Percentiles rank a stretch among this genome's conserved stretches.
These are phyloP conservation scores for Brassica incana DNA, from an alignment of 345 rosid species.

Conservation along the genomic window DNA sequence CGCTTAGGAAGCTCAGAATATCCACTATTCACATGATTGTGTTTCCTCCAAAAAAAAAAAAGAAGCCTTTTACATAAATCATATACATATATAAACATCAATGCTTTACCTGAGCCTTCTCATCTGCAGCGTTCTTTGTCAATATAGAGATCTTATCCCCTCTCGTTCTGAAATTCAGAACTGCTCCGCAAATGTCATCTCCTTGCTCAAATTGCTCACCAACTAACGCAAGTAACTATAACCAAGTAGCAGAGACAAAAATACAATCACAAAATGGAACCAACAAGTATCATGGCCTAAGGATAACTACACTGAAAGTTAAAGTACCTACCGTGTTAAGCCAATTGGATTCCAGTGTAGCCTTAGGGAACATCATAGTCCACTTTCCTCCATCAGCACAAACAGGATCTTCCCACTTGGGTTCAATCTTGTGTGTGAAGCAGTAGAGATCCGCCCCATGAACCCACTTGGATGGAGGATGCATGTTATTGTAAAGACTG, in stretches of 20 bases:
- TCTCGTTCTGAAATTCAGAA: slow-evolving; percentile 61
- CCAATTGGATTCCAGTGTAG: slow-evolving; percentile 70
- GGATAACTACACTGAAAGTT: not conserved
- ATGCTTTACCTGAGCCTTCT: slow-evolving; percentile 66
- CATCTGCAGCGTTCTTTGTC: slow-evolving; percentile 91
- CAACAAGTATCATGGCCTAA: not conserved
- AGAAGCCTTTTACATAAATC: not conserved
- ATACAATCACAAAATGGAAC: not conserved
- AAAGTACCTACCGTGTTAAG: slow-evolving; percentile 76
- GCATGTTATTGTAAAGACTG: slow-evolving; percentile 83
- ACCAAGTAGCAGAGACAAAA: slow-evolving; percentile 12
- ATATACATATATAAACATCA: not conserved
- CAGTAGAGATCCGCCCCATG: slow-evolving; percentile 72
- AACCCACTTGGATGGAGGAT: slow-evolving; percentile 66
- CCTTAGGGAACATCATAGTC: slow-evolving; percentile 54
- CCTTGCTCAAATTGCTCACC: slow-evolving; percentile 92
- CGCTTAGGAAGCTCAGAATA: not conserved
- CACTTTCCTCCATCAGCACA: slow-evolving; percentile 95
- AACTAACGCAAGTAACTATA: slow-evolving; percentile 73
- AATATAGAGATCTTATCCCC: slow-evolving; percentile 74
- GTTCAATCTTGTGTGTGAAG: slow-evolving; percentile 79
- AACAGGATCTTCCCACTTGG: slow-evolving; percentile 96
- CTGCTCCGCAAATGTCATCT: slow-evolving; percentile 94
- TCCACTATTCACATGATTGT: slow-evolving; percentile 14
- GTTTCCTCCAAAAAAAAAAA: not conserved